These are phyloP conservation scores for Calonectria pseudoreteaudii DNA, from an alignment of 2,329 filamentous ascomycete genomes.

Conservation along the genomic window DNA sequence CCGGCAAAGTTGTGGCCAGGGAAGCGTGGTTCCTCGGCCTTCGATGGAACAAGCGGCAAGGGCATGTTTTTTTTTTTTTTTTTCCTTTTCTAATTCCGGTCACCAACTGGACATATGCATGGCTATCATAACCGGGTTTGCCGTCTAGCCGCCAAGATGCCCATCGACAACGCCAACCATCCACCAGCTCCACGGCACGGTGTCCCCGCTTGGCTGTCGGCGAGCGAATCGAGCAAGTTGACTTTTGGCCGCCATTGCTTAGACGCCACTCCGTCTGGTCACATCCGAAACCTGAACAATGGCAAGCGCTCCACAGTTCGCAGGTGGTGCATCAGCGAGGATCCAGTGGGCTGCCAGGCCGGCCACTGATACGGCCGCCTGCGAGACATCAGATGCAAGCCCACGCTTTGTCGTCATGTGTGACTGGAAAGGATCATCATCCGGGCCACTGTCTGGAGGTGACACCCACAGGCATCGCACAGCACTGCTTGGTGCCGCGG, in stretches of 20 bases:
- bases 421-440: slow-evolving; percentile 29
- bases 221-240: slow-evolving; percentile 12
- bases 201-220: slow-evolving; percentile 15
- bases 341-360: slow-evolving; percentile 19
- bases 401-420: slow-evolving; percentile 39
- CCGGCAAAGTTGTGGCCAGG: background rate
- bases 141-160: slow-evolving; percentile 15
- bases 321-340: slow-evolving; percentile 9
- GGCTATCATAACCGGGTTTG: slow-evolving; percentile 3
- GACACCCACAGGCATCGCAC: background rate
- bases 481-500: background rate
- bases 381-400: slow-evolving; percentile 39
- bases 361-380: slow-evolving; percentile 35
- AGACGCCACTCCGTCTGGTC: slow-evolving; percentile 23
- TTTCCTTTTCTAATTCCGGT: background rate
- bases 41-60: background rate
- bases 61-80: background rate
- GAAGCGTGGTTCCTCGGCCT: background rate
- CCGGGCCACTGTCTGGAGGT: background rate
- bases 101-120: background rate
- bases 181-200: background rate
- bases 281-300: slow-evolving; percentile 36
- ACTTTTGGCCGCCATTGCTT: background rate
- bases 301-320: slow-evolving; percentile 20
- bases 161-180: background rate